phyloP scores from a whole-genome alignment of 1,284 basidiomycete genomes.

The Anthracocystis setariae region DNA sequence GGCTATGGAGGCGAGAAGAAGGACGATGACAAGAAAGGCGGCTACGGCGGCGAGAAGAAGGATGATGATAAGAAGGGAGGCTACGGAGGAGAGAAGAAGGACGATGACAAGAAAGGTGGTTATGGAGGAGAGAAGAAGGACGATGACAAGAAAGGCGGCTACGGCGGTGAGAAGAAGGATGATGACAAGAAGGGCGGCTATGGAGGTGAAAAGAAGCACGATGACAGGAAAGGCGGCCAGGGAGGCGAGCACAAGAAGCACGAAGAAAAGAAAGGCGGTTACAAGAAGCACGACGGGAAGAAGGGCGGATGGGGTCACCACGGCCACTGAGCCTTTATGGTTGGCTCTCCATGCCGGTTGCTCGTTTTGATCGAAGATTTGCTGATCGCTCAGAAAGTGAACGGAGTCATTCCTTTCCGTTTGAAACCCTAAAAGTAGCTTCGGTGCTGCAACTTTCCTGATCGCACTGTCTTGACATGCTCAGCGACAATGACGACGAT shows the following conservation, averaged over 20 bases:
- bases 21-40: slow-evolving; percentile 4
- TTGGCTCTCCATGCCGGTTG: neutral
- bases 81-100: slow-evolving; percentile 13
- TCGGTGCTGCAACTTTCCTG: too few species aligned
- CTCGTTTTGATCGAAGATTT: neutral
- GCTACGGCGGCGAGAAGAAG: slow-evolving; percentile 1
- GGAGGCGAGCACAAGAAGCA: slow-evolving; percentile 9
- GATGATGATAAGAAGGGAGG: slow-evolving; percentile 3
- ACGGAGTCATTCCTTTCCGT: too few species aligned
- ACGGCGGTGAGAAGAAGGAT: slow-evolving; percentile 3
- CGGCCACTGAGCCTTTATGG: slow-evolving; percentile 8
- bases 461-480: too few species aligned
- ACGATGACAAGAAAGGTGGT: slow-evolving; percentile 1
- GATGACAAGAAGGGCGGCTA: slow-evolving; percentile 3
- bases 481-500: too few species aligned
- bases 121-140: slow-evolving; percentile 10
- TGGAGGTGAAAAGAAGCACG: slow-evolving; percentile 12
- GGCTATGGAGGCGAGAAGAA: slow-evolving; percentile 8
- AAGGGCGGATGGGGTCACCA: slow-evolving; percentile 13
- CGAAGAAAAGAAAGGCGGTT: slow-evolving; percentile 1
- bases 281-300: slow-evolving; percentile 6
- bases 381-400: too few species aligned
- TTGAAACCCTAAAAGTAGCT: too few species aligned
- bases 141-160: slow-evolving; percentile 1
- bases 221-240: neutral